These are phyloP conservation scores for Peronospora destructor DNA, from an alignment of 352 stramenopile genomes.

Conservation along the genomic window DNA sequence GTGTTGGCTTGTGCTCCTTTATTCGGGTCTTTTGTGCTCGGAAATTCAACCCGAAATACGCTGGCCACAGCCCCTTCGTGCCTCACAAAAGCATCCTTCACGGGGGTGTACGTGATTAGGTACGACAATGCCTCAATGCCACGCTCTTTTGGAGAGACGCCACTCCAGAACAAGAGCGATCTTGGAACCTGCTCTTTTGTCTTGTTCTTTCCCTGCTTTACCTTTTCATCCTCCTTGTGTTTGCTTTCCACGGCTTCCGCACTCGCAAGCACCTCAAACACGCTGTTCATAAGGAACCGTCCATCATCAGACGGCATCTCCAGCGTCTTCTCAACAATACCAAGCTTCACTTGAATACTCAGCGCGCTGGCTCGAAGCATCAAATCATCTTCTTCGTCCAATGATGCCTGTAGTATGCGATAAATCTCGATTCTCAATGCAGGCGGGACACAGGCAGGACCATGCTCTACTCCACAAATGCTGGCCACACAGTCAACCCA, in stretches of 20 bases:
- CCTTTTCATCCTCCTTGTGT: conserved; percentile 17
- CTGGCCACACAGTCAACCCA: conserved; percentile 79
- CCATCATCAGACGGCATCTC: conserved; percentile 53
- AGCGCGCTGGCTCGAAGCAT: conserved; percentile 67
- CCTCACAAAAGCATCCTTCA: conserved; percentile 74
- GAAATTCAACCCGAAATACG: conserved; percentile 67
- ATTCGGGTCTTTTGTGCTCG: conserved; percentile 25
- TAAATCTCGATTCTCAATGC: conserved; percentile 67
- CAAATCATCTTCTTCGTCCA: conserved; percentile 68
- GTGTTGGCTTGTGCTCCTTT: conserved; percentile 22
- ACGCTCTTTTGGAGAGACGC: conserved; percentile 70
- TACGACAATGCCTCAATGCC: conserved; percentile 80
- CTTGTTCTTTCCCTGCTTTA: conserved; percentile 21
- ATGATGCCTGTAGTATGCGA: conserved; percentile 57
- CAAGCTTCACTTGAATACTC: conserved; percentile 80
- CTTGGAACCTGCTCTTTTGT: conserved; percentile 13
- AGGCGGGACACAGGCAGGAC: conserved; percentile 53
- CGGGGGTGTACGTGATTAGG: conserved; percentile 71
- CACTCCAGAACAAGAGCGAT: conserved; percentile 55
- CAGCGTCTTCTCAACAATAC: conserved; percentile 75
- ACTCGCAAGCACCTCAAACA: conserved; percentile 69
- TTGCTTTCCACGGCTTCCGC: conserved; percentile 50
- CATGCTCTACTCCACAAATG: conserved; percentile 70
- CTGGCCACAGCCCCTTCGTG: conserved; percentile 49
- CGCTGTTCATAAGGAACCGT: conserved; percentile 57